Conservation (phyloP, 2,329 filamentous ascomycete species). For the Alternaria angustiovoidea region DNA sequence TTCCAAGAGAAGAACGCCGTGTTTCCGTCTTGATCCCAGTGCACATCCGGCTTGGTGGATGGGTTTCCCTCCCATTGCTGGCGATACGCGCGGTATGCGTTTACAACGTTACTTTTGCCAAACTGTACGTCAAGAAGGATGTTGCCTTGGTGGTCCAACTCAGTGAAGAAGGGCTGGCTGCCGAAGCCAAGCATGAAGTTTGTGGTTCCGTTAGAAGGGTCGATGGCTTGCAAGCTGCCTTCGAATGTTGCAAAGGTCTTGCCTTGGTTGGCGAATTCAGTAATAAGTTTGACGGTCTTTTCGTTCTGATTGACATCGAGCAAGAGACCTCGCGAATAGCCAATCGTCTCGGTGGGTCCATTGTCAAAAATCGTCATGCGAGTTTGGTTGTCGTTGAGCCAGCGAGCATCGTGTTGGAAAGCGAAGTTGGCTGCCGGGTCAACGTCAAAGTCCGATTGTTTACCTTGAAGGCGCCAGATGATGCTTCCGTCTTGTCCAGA, state of each 20-base stretch:
- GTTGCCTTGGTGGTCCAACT: conserved; percentile 53
- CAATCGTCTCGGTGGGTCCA: conserved; percentile 27
- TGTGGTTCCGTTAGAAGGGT: conserved; percentile 37
- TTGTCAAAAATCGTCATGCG: conserved; percentile 54
- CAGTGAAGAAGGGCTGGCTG: conserved; percentile 57
- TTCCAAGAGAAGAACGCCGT: conserved; percentile 38
- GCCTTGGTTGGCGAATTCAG: conserved; percentile 52
- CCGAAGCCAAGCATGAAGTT: conserved; percentile 61
- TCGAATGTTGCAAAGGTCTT: conserved; percentile 50
- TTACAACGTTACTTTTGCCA: conserved; percentile 43
- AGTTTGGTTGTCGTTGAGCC: conserved; percentile 25
- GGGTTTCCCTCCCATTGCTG: conserved; percentile 31
- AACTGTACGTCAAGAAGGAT: conserved; percentile 55
- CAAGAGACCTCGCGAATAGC: conserved; percentile 46
- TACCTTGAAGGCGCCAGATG: conserved; percentile 42
- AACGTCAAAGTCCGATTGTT: conserved; percentile 25
- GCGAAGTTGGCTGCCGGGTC: conserved; percentile 20
- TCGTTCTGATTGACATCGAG: conserved; percentile 50
- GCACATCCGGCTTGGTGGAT: conserved; percentile 23
- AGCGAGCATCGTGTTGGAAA: conserved; percentile 34
- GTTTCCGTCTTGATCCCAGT: conserved; percentile 18
- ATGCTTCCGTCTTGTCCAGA: conserved; percentile 25
- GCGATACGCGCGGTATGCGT: conserved; percentile 50
- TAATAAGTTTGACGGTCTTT: conserved; percentile 55
- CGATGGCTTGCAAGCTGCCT: conserved; percentile 53